phyloP scores from a whole-genome alignment of 1,284 basidiomycete genomes.

The Cryptococcus depauperatus region DNA sequence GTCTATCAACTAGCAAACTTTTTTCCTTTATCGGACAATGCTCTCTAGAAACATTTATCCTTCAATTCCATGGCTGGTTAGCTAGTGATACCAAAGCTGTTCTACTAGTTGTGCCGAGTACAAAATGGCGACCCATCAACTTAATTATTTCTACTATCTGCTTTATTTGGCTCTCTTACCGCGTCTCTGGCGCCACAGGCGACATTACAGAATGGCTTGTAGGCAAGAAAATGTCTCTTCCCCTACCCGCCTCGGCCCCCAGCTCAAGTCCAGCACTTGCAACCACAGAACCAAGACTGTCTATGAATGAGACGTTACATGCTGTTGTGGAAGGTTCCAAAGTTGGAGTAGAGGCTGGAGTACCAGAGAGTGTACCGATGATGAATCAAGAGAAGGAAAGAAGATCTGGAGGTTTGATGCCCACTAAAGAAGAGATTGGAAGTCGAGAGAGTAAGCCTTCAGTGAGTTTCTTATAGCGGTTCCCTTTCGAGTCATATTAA shows the following conservation, averaged over 20 bases:
- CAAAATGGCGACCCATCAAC: slow-evolving; percentile 63
- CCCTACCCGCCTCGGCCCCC: slow-evolving; percentile 17
- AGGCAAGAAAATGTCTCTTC: slow-evolving; percentile 38
- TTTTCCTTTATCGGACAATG: slow-evolving; percentile 76
- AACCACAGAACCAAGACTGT: neutral
- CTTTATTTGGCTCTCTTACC: slow-evolving; percentile 71
- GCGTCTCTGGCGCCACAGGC: slow-evolving; percentile 64
- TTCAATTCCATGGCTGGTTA: slow-evolving; percentile 84
- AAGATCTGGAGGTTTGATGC: neutral
- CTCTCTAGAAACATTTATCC: slow-evolving; percentile 76
- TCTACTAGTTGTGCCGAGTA: slow-evolving; percentile 67
- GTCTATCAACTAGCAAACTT: slow-evolving; percentile 58
- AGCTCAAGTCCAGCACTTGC: neutral
- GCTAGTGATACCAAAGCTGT: slow-evolving; percentile 79
- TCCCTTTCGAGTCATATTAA: neutral
- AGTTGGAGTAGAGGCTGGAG: slow-evolving; percentile 27
- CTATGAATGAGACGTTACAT: slow-evolving; percentile 10
- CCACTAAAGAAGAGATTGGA: slow-evolving; percentile 6
- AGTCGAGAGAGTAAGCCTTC: slow-evolving; percentile 20
- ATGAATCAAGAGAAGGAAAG: slow-evolving; percentile 30
- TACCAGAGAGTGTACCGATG: slow-evolving; percentile 41
- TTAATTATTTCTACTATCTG: slow-evolving; percentile 63
- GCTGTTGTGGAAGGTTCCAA: slow-evolving; percentile 23
- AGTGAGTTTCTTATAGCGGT: slow-evolving; percentile 13
- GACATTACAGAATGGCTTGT: slow-evolving; percentile 66